Base-by-base conservation (phyloP, 1,284 basidiomycete genomes). In the Crepidotus sp. region DNA sequence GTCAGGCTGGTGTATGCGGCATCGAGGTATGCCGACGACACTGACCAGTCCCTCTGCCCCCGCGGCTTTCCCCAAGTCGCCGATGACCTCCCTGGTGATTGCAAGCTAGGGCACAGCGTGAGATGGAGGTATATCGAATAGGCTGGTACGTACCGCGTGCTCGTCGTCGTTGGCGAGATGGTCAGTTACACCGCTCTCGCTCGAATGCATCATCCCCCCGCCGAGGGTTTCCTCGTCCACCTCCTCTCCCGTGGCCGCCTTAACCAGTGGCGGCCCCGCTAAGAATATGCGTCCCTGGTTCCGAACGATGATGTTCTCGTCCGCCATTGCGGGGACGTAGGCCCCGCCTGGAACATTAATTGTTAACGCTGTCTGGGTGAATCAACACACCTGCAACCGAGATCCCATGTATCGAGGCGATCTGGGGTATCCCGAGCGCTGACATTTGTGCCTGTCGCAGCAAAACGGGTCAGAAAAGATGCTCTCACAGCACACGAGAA, bases 321-420 rank as follows among this genome's bases (percentile, higher is more conserved):
- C 93, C 1, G 91, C 89, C 90, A 97, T 95, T 2, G 93, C 91
- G 22, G 93, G 93, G 34, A 96, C 90, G 63, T 97, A 96, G 10
- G 88, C 88, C 44, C 90, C 89, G 45, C 76, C 82, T 78, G 32
- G 15, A 14, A 19, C 5, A 19, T 11, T 7, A 25, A 14, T 17
- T 11, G 15, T n/a, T 62, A 67, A 5, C 29, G 14, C 25, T 19
- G 17, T 25, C 22, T 45, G 14, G 24, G 25, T 1, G 14, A 3
- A 24, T 9, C 19, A 18, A 19, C 61, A 45, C 53, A 73, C 73
- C 84, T 54, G 93, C 93, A 14, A 97, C 92, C 35, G 85, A 90
- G 58, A 96, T 96, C 14, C 93, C 93, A 57, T 96, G 93, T 3
- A 96, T 91, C 14, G 93, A 80, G 21, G 89, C 84, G 57, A 97